Conservation (phyloP, 345 rosid genomes). For the Populus euphratica region DNA sequence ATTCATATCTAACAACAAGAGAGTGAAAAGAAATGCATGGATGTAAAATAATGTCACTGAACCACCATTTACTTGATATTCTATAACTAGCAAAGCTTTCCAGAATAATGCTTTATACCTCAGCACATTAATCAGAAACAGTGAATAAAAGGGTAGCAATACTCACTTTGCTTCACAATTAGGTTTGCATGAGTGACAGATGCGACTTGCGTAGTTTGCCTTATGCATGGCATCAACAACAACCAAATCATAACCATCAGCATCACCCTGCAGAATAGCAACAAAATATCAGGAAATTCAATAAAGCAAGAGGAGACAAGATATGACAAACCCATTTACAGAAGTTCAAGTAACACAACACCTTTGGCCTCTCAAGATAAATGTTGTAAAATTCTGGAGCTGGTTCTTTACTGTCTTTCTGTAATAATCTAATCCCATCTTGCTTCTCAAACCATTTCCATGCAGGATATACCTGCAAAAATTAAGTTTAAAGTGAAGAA, state of each 20-base stretch:
- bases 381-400: conserved; percentile 99
- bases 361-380: conserved; percentile 99
- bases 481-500: neutral
- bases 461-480: conserved; percentile 87
- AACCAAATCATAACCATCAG: conserved; percentile 98
- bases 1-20: neutral
- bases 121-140: neutral
- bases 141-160: neutral
- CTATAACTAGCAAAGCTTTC: neutral
- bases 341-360: conserved; percentile 24
- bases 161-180: conserved; percentile 99
- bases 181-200: conserved; percentile 99
- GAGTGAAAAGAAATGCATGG: neutral
- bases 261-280: conserved; percentile 74
- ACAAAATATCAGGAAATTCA: conserved; percentile 21
- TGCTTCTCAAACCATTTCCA: conserved; percentile 99
- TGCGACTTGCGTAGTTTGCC: conserved; percentile 98
- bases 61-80: neutral
- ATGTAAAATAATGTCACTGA: neutral
- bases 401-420: conserved; percentile 88
- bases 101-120: neutral
- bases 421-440: conserved; percentile 96
- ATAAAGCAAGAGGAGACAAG: conserved; percentile 13
- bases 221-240: conserved; percentile 99
- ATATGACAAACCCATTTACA: conserved; percentile 2